Percentiles rank a stretch among this genome's conserved stretches.
Evolutionary conservation across 2,329 filamentous ascomycete species (phyloP).

Genomic region (Kalmusia sp.): DNA sequence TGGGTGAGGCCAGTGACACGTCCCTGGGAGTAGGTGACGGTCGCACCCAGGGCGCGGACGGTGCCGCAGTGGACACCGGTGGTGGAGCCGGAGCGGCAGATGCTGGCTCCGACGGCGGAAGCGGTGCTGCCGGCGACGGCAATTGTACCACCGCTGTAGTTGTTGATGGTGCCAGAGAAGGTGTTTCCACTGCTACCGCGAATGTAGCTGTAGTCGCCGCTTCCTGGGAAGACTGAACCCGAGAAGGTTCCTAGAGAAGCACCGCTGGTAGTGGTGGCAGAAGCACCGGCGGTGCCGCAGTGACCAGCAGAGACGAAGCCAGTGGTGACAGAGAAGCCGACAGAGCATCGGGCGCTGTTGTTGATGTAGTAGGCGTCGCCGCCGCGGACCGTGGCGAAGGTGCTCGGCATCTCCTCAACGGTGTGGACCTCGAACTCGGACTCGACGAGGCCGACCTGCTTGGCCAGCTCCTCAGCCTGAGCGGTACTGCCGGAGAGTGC

Average conservation of each 20-base stretch:
- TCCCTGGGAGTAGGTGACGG: constrained; percentile 50
- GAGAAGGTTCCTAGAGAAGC: constrained; percentile 46
- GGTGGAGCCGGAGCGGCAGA: constrained; percentile 54
- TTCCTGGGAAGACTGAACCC: constrained; percentile 50
- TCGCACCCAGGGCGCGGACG: constrained; percentile 44
- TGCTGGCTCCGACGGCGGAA: constrained; percentile 42
- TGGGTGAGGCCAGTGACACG: constrained; percentile 51
- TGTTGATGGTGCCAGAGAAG: constrained; percentile 34
- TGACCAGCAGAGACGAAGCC: constrained; percentile 53
- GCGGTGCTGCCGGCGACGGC: constrained; percentile 50
- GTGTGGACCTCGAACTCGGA: constrained; percentile 48
- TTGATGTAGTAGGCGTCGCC: constrained; percentile 51
- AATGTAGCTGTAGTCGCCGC: constrained; percentile 49
- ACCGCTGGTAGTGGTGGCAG: constrained; percentile 43
- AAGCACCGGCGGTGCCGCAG: constrained; percentile 43
- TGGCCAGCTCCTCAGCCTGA: constrained; percentile 46
- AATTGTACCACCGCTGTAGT: constrained; percentile 44
- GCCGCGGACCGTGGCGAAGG: constrained; percentile 46
- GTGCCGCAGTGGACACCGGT: constrained; percentile 51
- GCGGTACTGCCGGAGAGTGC: constrained; percentile 45
- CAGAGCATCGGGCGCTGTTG: constrained; percentile 43
- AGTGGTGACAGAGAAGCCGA: constrained; percentile 51
- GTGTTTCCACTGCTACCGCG: constrained; percentile 45
- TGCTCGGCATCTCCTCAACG: constrained; percentile 43
- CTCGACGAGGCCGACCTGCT: constrained; percentile 46